A percentile compares a stretch with the other conserved stretches of the same genome.
phyloP scores from a whole-genome alignment of 2,329 filamentous ascomycete genomes.

The Aspergillus versicolor region DNA sequence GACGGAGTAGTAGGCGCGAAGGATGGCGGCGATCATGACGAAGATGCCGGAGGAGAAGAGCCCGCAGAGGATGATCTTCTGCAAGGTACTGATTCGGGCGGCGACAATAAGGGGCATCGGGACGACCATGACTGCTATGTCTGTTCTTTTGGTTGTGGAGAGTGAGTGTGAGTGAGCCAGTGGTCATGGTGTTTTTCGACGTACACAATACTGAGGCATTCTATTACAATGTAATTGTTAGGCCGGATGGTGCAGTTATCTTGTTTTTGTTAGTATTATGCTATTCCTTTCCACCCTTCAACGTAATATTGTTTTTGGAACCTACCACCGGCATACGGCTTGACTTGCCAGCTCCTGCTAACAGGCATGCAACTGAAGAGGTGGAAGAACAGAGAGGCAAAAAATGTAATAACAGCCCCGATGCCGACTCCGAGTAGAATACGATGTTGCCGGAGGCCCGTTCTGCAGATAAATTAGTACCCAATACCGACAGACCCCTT shows the following conservation, averaged over 20 bases:
- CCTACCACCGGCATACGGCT: slow-evolving; percentile 19
- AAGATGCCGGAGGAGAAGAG: slow-evolving; percentile 22
- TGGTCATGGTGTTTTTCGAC: background rate
- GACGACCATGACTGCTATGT: slow-evolving; percentile 18
- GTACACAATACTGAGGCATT: slow-evolving; percentile 18
- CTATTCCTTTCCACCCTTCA: background rate
- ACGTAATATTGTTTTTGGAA: no score
- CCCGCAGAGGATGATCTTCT: slow-evolving; percentile 17
- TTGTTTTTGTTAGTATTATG: background rate
- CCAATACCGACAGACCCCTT: no score
- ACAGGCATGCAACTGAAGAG: slow-evolving; percentile 16
- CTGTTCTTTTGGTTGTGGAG: slow-evolving; percentile 13
- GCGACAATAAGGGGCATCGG: slow-evolving; percentile 20
- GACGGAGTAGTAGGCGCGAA: slow-evolving; percentile 24
- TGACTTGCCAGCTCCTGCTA: slow-evolving; percentile 19
- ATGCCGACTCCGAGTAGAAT: slow-evolving; percentile 8
- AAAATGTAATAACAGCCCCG: slow-evolving; percentile 10
- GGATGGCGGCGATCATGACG: slow-evolving; percentile 19
- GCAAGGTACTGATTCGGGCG: slow-evolving; percentile 13
- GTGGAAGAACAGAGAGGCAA: slow-evolving; percentile 15
- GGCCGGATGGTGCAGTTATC: slow-evolving; percentile 20
- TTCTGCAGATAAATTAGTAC: slow-evolving; percentile 2
- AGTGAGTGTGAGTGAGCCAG: background rate
- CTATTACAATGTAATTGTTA: slow-evolving; percentile 19
- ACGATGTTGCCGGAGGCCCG: slow-evolving; percentile 20